Percentiles rank a stretch among this genome's conserved stretches.
Conservation (phyloP, 371 early-diverging fungal species). For the Mycotypha africana region DNA sequence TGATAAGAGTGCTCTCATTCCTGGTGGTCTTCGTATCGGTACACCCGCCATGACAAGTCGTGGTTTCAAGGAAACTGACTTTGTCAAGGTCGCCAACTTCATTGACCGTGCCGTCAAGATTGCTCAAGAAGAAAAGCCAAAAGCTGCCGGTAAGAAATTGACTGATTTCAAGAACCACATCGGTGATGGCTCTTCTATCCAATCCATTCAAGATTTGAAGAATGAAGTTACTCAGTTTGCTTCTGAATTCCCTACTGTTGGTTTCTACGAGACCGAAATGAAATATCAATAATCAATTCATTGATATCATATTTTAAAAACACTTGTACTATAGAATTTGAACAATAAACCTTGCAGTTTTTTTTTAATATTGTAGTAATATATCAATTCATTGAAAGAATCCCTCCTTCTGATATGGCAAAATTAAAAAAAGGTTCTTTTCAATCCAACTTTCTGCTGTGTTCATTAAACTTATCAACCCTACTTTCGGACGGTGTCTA, state of each 20-base stretch:
- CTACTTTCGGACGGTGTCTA: too few species aligned
- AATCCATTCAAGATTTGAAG: constrained; percentile 70
- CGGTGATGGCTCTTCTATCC: constrained; percentile 19
- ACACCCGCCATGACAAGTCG: constrained; percentile 98
- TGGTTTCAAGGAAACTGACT: constrained; percentile 85
- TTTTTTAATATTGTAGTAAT: too few species aligned
- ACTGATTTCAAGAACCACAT: constrained; percentile 85
- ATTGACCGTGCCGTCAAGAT: constrained; percentile 81
- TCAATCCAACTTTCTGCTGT: too few species aligned
- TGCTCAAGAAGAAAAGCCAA: constrained; percentile 54
- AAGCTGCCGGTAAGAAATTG: constrained; percentile 81
- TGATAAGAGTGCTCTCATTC: constrained; percentile 93
- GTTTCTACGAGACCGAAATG: constrained; percentile 38
- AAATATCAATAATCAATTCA: constrained; percentile 10
- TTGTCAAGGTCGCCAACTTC: constrained; percentile 78
- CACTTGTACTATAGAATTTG: too few species aligned
- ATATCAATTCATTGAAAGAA: too few species aligned
- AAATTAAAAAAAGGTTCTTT: too few species aligned
- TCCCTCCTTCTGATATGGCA: too few species aligned
- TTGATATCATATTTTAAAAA: too few species aligned
- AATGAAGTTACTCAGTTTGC: constrained; percentile 90
- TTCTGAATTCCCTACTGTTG: constrained; percentile 86
- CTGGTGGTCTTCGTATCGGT: constrained; percentile 91
- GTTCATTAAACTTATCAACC: too few species aligned
- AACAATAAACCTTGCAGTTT: too few species aligned